Evolutionary conservation across 2,329 filamentous ascomycete species (phyloP), one percentile per base, ranked within the genome.

Genomic region (Didymella arachidicola): DNA sequence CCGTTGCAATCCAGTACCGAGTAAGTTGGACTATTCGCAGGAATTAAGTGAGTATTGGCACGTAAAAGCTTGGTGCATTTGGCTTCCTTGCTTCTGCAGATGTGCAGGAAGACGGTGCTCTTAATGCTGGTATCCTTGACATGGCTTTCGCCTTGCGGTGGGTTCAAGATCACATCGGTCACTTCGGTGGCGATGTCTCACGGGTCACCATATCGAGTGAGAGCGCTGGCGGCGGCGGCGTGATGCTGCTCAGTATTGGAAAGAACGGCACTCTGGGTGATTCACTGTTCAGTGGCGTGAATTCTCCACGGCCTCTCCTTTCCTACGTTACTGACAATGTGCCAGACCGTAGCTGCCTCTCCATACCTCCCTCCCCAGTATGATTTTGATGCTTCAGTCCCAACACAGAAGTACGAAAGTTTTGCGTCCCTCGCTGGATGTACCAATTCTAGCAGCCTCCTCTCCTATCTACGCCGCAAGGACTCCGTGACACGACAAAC

Each of bases 301-400:
- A 71, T 60, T 8, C 18, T 4, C 14, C 18, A 4, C 12, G 1
- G 8, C 14, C 2, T 18, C 11, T 19, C 5, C 26, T 32, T 18
- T 7, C 27, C 10, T 8, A n/a, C n/a, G 4, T 12, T 19, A 4
- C 41, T 63, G 34, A 62, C 52, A 2, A 0, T 22, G 8, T 25
- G 3, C 11, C 30, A 68, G 60, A 51, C 58, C 11, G 60, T 68
- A n/a, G 48, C 80, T 7, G 76, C 78, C 2, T 80, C 78, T 8
- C 84, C 84, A 0, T 87, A 84, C 62, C 77, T 84, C 12, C 82
- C 84, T 0, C 80, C 82, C 51, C 82, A 85, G 61, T 85, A 84
- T 66, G 73, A 74, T 16, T 84, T 80, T 63, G 72, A 81, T 46
- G 81, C 79, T 16, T 70, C 72, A 7, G 68, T 79, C 14, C 80